Percentiles rank a stretch among this genome's conserved stretches.
Evolutionary conservation across 2,329 filamentous ascomycete genomes (phyloP).

Genomic region (Venturia asperata): DNA sequence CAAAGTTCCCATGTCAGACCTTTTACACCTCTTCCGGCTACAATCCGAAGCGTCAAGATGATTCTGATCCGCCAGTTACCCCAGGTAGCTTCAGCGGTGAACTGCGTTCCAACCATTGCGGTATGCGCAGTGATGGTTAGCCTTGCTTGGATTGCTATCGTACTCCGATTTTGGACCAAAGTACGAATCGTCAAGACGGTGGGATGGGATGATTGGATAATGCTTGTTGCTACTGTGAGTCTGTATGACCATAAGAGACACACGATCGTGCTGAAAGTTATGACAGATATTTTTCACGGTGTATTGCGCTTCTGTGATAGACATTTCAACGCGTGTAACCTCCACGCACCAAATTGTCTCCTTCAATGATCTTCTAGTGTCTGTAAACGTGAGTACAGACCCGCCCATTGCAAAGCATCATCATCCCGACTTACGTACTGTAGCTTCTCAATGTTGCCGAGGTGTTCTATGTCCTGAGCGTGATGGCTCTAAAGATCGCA

Average conservation of each 20-base stretch:
- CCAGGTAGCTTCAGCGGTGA: neutral
- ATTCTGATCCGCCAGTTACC: neutral
- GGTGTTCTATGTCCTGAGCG: conserved; percentile 34
- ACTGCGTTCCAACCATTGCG: conserved; percentile 7
- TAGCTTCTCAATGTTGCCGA: conserved; percentile 27
- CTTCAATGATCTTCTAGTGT: neutral
- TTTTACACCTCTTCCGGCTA: neutral
- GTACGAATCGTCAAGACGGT: neutral
- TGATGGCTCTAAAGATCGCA: conserved; percentile 39
- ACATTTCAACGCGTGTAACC: conserved; percentile 6
- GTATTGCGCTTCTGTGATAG: neutral
- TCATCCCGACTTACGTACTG: neutral
- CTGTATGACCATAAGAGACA: too few species aligned
- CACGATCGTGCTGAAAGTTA: neutral
- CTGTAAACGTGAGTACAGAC: neutral
- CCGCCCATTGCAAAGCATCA: neutral
- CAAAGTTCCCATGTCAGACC: neutral
- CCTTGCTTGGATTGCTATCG: conserved; percentile 6
- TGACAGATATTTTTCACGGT: conserved; percentile 2
- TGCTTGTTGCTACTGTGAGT: conserved; percentile 11
- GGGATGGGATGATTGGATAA: conserved; percentile 13
- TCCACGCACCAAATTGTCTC: neutral
- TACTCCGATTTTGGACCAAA: conserved; percentile 8
- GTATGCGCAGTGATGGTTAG: conserved; percentile 2
- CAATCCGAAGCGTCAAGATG: neutral